phyloP scores from a whole-genome alignment of 169 alveolate species.

The Eimeria zaria region DNA sequence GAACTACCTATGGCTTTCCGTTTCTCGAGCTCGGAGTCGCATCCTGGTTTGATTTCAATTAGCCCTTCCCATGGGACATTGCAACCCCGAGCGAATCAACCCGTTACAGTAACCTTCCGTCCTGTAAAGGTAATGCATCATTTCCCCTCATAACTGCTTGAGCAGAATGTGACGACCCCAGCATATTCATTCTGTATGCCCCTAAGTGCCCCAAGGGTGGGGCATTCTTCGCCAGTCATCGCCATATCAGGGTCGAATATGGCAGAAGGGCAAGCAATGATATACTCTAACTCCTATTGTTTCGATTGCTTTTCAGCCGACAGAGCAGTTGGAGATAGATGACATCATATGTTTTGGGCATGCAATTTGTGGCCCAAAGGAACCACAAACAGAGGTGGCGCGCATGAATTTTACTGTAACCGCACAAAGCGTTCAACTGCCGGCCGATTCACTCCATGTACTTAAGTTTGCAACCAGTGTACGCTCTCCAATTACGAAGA shows the following conservation, averaged over 20 bases:
- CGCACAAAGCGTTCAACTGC: constrained; percentile 70
- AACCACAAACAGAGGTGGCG: constrained; percentile 64
- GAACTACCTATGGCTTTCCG: constrained; percentile 83
- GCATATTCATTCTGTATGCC: not conserved
- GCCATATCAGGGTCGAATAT: not conserved
- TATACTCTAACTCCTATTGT: not conserved
- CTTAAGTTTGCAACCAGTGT: constrained; percentile 76
- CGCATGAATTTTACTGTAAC: constrained; percentile 62
- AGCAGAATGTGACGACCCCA: not conserved
- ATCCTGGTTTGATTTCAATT: constrained; percentile 8
- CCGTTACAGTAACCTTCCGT: constrained; percentile 71
- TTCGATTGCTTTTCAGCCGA: constrained; percentile 42
- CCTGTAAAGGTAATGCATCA: constrained; percentile 31
- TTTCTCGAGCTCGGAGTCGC: constrained; percentile 53
- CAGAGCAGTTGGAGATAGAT: constrained; percentile 63
- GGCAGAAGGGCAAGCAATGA: not conserved
- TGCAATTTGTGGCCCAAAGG: constrained; percentile 9
- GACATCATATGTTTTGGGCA: constrained; percentile 60
- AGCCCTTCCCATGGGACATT: constrained; percentile 83
- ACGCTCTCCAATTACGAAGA: constrained; percentile 74
- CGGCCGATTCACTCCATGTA: constrained; percentile 75
- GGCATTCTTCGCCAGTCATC: not conserved
- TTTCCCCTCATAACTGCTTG: not conserved
- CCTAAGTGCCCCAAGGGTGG: not conserved
- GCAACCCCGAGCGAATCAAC: constrained; percentile 73